Percentiles rank a stretch among this genome's conserved stretches.
phyloP scores from a whole-genome alignment of 495 filamentous ascomycete species.

The Apiosordaria backusii region DNA sequence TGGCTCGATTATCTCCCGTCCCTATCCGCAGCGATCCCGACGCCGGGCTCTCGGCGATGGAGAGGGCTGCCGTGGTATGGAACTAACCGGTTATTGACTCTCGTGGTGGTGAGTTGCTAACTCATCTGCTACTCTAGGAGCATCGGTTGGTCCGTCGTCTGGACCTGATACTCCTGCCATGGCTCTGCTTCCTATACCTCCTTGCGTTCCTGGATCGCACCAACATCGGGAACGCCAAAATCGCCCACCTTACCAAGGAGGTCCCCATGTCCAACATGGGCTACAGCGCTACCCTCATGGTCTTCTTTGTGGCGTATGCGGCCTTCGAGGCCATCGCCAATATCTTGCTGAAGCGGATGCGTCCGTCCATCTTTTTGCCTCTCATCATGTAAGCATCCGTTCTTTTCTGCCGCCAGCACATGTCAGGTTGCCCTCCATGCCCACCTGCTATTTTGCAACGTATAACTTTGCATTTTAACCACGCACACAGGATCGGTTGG shows the following conservation, averaged over 20 bases:
- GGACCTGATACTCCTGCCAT: conserved; percentile 70
- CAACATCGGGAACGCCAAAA: conserved; percentile 86
- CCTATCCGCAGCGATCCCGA: conserved; percentile 53
- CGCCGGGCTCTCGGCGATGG: conserved; percentile 60
- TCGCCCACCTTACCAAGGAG: conserved; percentile 64
- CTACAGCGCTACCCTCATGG: conserved; percentile 74
- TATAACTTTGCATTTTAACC: no score
- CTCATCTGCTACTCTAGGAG: conserved; percentile 45
- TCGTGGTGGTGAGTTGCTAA: conserved; percentile 4
- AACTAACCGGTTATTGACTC: background rate
- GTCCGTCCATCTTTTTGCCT: conserved; percentile 55
- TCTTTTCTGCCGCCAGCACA: no score
- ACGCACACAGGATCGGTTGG: conserved; percentile 48
- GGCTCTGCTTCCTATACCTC: conserved; percentile 81
- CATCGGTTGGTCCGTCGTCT: conserved; percentile 65
- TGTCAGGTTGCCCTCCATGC: no score
- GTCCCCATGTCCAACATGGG: conserved; percentile 53
- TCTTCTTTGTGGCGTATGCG: conserved; percentile 92
- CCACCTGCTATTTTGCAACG: no score
- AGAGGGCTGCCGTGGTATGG: conserved; percentile 63
- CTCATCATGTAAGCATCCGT: conserved; percentile 65
- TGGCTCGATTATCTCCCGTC: background rate
- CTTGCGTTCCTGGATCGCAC: conserved; percentile 79
- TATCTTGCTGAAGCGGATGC: conserved; percentile 71
- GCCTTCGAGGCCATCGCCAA: conserved; percentile 86